Percentiles rank a stretch among this genome's conserved stretches.
phyloP scores from a whole-genome alignment of 2,329 filamentous ascomycete species.

The Scortechinia acanthostroma region DNA sequence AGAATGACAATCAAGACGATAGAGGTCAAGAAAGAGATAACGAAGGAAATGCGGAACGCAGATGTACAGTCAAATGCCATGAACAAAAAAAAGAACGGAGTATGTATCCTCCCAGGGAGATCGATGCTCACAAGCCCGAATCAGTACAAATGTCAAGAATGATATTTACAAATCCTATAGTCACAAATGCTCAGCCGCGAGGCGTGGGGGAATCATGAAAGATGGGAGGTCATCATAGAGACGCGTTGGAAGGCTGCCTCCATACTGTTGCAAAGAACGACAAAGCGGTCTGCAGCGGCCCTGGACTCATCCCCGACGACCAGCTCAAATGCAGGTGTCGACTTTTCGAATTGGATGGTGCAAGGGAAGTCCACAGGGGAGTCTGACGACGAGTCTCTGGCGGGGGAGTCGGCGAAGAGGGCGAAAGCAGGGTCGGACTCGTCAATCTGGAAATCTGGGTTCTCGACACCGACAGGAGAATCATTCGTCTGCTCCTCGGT shows the following conservation, averaged over 20 bases:
- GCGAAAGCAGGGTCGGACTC: slow-evolving; percentile 36
- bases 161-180: no score
- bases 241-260: neutral
- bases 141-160: no score
- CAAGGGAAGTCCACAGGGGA: no score
- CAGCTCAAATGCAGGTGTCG: slow-evolving; percentile 53
- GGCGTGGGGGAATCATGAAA: slow-evolving; percentile 1
- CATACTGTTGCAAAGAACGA: neutral
- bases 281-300: neutral
- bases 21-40: no score
- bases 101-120: no score
- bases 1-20: no score
- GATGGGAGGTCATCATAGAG: neutral
- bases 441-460: slow-evolving; percentile 43
- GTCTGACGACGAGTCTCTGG: slow-evolving; percentile 15
- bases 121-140: no score
- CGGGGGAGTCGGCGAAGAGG: slow-evolving; percentile 37
- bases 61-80: no score
- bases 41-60: no score
- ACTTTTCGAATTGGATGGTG: slow-evolving; percentile 43
- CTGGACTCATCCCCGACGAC: slow-evolving; percentile 34
- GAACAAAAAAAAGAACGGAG: no score
- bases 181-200: no score
- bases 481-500: slow-evolving; percentile 10
- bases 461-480: slow-evolving; percentile 11